A percentile compares a stretch with the other conserved stretches of the same genome.
phyloP scores from a whole-genome alignment of 192 early-diverging fungal genomes.

The Phlyctochytrium arcticum region DNA sequence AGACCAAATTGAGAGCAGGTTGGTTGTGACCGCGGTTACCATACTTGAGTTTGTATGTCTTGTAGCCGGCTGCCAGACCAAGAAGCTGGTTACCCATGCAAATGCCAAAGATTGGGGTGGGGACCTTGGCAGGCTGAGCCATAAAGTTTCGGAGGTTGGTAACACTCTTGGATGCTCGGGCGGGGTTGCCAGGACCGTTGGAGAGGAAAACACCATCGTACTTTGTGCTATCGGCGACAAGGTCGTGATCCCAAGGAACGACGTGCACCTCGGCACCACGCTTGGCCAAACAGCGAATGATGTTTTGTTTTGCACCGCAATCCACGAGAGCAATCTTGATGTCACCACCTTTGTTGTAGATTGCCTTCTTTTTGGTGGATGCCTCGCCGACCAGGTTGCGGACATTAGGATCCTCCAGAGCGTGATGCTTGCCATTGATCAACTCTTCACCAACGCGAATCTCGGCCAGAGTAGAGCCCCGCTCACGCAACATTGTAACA shows the following conservation, averaged over 20 bases:
- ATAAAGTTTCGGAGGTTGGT: conserved; percentile 61
- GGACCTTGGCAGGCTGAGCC: conserved; percentile 38
- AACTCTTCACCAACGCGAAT: conserved; percentile 63
- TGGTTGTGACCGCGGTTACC: conserved; percentile 98
- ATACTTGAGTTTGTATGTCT: conserved; percentile 83
- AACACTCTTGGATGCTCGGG: conserved; percentile 62
- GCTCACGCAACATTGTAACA: conserved; percentile 75
- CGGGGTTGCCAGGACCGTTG: conserved; percentile 88
- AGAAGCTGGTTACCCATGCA: conserved; percentile 95
- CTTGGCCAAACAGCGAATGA: conserved; percentile 73
- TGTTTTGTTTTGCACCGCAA: conserved; percentile 93
- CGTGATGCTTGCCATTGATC: conserved; percentile 31
- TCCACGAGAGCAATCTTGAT: conserved; percentile 80
- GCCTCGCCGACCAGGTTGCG: conserved; percentile 77
- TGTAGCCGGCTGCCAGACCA: conserved; percentile 83
- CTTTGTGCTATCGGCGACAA: conserved; percentile 47
- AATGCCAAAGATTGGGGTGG: conserved; percentile 90
- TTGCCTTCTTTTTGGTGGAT: conserved; percentile 63
- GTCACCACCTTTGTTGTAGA: conserved; percentile 74
- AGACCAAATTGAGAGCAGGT: conserved; percentile 76
- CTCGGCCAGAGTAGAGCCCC: conserved; percentile 81
- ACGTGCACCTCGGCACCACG: conserved; percentile 83
- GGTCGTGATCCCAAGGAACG: conserved; percentile 82
- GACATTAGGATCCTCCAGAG: conserved; percentile 67
- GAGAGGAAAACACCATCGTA: conserved; percentile 91